A percentile compares a stretch with the other conserved stretches of the same genome.
Evolutionary conservation across 2,329 filamentous ascomycete genomes (phyloP).

Genomic region (Penicillium sclerotiorum): DNA sequence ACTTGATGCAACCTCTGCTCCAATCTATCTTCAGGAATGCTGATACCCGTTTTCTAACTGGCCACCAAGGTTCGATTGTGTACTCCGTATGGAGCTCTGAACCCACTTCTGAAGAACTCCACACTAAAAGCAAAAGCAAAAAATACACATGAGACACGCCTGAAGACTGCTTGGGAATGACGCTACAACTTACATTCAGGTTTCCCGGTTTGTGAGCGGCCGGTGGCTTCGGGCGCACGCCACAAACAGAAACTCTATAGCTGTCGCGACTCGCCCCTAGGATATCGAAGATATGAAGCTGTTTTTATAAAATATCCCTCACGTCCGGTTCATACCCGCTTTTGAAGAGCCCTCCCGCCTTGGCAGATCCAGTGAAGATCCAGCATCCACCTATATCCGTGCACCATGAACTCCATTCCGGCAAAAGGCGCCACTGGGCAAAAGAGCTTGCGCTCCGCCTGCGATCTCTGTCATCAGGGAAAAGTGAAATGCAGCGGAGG

Average conservation of each 20-base stretch:
- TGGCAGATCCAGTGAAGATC: background rate
- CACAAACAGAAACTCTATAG: background rate
- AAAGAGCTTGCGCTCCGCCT: conserved; percentile 1
- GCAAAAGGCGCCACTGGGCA: background rate
- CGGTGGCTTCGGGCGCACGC: background rate
- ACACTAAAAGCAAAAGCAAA: background rate
- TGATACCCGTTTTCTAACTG: background rate
- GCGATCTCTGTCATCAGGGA: conserved; percentile 1
- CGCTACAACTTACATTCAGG: background rate
- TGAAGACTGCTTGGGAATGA: background rate
- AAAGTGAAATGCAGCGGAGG: conserved; percentile 3
- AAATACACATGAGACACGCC: background rate
- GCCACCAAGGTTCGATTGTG: too few species aligned
- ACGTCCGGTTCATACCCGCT: background rate
- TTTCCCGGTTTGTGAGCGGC: background rate
- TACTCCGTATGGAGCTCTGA: background rate
- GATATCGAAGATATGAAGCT: background rate
- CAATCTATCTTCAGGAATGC: background rate
- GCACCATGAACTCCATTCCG: background rate
- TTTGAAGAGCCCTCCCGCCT: background rate
- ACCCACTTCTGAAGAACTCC: too few species aligned
- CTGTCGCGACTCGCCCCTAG: background rate
- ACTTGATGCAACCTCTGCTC: background rate
- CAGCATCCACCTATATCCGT: background rate
- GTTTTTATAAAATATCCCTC: background rate